Base-by-base conservation (phyloP, 2,329 filamentous ascomycete genomes). In the Colletotrichum orbiculare region DNA sequence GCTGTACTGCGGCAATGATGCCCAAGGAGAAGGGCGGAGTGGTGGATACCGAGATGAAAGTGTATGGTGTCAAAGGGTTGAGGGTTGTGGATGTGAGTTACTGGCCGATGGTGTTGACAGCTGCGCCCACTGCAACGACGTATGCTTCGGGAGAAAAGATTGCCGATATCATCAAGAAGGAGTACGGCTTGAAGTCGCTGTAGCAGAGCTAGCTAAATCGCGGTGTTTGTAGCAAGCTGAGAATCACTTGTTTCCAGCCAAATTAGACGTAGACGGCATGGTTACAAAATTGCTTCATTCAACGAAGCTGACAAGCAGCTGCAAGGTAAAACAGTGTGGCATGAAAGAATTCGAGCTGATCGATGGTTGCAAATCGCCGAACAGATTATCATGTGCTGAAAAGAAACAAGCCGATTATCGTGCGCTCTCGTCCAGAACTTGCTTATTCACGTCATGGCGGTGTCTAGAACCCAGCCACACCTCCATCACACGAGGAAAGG, bases 311-410 rank as follows among this genome's bases (percentile, higher is more conserved):
- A 5, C 4, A 25, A 25, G 25, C 3, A 4, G 25, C 4, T 25
- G 25, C 25, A 25, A 25, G 25, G 3, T 25, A 25, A 25, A 25
- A 25, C 17, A 5, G 25, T 25, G 4, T 25, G 25, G 25, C 4
- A 4, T 25, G 67, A 33, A 77, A 78, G 0, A 75, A 58, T 37
- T 77, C 71, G 1, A 78, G 72, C 66, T 79, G 71, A 8, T 73
- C 69, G 2, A 71, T 63, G 5, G 70, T 25, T 72, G 78, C 78
- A 80, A 0, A 72, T 71, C 3, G 77, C 63, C 0, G 71, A 72
- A 33, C 75, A 25, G 25, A 25, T 1, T 25, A 25, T 25, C 25
- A 5, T 4, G 4, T 25, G 4, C 25, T 25, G 25, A 25, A 25
- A 25, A 25, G 25, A 5, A 25, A 25, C 25, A 5, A 25, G 25